phyloP scores from a whole-genome alignment of 257 asterid species.

The Vinca minor region DNA sequence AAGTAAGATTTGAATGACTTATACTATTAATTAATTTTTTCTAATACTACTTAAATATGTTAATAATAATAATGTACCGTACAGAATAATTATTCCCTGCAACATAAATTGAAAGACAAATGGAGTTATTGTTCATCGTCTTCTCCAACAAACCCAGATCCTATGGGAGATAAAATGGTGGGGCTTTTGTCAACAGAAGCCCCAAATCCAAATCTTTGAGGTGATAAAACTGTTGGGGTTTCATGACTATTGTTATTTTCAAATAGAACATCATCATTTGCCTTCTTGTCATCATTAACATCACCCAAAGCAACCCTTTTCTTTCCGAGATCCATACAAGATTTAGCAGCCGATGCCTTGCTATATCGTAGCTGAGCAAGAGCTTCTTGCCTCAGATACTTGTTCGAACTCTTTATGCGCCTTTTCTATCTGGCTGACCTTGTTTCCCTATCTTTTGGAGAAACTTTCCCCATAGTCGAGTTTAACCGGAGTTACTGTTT shows the following conservation, averaged over 20 bases:
- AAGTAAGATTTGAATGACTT: too few species aligned
- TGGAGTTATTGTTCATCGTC: too few species aligned
- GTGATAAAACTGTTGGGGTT: conserved; percentile 40
- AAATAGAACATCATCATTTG: conserved; percentile 19
- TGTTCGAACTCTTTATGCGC: conserved; percentile 37
- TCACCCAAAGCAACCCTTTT: conserved; percentile 48
- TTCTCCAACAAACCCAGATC: conserved; percentile 34
- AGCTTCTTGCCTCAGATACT: conserved; percentile 80
- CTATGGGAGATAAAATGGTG: conserved; percentile 36
- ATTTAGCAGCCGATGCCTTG: conserved; percentile 59
- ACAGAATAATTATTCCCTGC: too few species aligned
- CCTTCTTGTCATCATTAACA: conserved; percentile 28
- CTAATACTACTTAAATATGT: too few species aligned
- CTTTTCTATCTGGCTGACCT: conserved; percentile 45
- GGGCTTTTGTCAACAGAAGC: conserved; percentile 35
- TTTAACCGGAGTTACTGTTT: too few species aligned
- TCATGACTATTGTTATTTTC: conserved; percentile 22
- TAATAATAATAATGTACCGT: too few species aligned
- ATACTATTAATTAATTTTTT: too few species aligned
- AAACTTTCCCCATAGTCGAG: conserved; percentile 76
- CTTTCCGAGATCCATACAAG: conserved; percentile 78
- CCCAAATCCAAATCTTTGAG: conserved; percentile 46
- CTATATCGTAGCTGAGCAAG: conserved; percentile 77
- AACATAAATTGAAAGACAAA: too few species aligned
- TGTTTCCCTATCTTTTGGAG: conserved; percentile 45